phyloP scores from a whole-genome alignment of 2,329 filamentous ascomycete genomes.

The Fusarium bactridioides region DNA sequence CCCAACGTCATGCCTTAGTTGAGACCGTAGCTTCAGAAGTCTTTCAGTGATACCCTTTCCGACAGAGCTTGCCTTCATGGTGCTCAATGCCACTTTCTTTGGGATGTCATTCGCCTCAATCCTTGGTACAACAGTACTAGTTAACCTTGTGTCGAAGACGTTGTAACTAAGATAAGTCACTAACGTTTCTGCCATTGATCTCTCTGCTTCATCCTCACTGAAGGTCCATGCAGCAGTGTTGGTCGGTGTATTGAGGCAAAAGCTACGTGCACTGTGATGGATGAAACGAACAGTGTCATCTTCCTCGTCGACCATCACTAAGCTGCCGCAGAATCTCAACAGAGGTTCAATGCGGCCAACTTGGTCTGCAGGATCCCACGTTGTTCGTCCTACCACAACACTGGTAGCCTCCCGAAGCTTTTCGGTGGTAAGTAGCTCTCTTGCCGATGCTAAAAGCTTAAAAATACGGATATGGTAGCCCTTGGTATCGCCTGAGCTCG shows the following conservation, averaged over 20 bases:
- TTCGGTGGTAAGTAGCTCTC: conserved; percentile 42
- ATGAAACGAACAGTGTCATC: conserved; percentile 40
- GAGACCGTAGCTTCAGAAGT: background rate
- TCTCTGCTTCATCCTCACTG: background rate
- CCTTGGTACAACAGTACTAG: background rate
- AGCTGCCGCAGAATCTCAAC: conserved; percentile 45
- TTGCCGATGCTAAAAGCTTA: conserved; percentile 43
- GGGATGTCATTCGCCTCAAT: background rate
- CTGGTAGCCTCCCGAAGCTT: conserved; percentile 52
- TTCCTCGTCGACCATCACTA: conserved; percentile 47
- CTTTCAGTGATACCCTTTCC: accelerated
- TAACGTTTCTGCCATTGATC: background rate
- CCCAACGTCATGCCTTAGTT: background rate
- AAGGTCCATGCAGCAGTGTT: background rate
- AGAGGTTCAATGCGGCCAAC: no score
- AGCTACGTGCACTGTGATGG: conserved; percentile 46
- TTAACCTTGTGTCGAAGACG: background rate
- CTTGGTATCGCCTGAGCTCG: background rate
- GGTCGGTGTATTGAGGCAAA: conserved; percentile 41
- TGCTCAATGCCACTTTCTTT: background rate
- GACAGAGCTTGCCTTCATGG: accelerated
- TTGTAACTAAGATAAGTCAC: conserved; percentile 9
- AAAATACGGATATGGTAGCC: conserved; percentile 41
- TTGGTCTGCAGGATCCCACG: conserved; percentile 28
- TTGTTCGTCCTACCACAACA: conserved; percentile 43